A percentile compares a stretch with the other conserved stretches of the same genome.
phyloP scores from a whole-genome alignment of 2,329 filamentous ascomycete species.

The Diaporthe nobilis region DNA sequence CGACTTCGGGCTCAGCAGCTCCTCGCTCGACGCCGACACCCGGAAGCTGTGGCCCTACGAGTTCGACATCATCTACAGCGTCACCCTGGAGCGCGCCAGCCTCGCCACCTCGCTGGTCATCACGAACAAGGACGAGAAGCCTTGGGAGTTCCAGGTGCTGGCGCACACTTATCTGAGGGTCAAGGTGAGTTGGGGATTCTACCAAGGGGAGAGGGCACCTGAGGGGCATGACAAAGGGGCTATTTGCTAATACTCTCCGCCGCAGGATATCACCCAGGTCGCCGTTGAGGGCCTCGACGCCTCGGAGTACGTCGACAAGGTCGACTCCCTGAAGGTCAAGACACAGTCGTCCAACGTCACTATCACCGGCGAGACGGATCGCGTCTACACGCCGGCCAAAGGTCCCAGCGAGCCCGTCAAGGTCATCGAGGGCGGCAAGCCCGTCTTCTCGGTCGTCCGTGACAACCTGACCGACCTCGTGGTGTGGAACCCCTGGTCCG shows the following conservation, averaged over 20 bases:
- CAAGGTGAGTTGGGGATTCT: conserved; percentile 69
- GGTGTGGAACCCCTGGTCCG: conserved; percentile 97
- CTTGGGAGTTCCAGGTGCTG: conserved; percentile 93
- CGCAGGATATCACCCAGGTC: conserved; percentile 84
- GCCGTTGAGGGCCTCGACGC: conserved; percentile 82
- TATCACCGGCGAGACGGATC: conserved; percentile 86
- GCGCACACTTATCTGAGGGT: conserved; percentile 92
- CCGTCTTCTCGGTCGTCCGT: conserved; percentile 80
- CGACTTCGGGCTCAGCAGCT: conserved; percentile 90
- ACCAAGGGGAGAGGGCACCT: neutral
- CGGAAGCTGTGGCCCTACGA: conserved; percentile 85
- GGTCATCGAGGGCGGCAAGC: conserved; percentile 74
- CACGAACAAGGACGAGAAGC: conserved; percentile 84
- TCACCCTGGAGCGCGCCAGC: conserved; percentile 82
- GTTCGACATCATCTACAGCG: conserved; percentile 93
- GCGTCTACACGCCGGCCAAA: conserved; percentile 83
- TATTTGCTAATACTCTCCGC: neutral
- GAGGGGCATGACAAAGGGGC: neutral
- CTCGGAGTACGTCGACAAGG: conserved; percentile 87
- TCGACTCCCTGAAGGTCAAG: conserved; percentile 74
- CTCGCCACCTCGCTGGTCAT: conserved; percentile 88
- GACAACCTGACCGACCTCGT: conserved; percentile 91
- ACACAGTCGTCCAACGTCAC: conserved; percentile 75
- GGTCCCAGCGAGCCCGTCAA: conserved; percentile 71
- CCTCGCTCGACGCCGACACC: conserved; percentile 77